phyloP scores from a whole-genome alignment of 768 basidiomycete species.

The Agaricus subrufescens region DNA sequence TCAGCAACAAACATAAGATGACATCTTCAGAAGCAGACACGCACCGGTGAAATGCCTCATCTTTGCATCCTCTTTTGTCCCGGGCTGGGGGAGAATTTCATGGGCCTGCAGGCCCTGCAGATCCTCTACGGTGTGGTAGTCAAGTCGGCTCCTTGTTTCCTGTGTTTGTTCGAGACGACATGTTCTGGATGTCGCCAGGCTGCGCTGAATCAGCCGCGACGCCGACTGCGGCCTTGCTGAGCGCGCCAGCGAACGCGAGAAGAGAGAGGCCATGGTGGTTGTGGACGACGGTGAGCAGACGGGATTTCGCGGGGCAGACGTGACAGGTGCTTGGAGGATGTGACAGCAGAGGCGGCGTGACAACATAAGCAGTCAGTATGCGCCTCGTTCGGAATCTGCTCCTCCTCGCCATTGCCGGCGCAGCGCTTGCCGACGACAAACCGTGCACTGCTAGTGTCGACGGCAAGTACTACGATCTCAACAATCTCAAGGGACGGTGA shows the following conservation, averaged over 20 bases:
- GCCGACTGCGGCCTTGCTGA: slow-evolving; percentile 27
- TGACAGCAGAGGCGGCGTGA: slow-evolving; percentile 7
- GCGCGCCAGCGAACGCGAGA: slow-evolving; percentile 61
- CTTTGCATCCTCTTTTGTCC: slow-evolving; percentile 65
- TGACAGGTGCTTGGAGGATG: neutral
- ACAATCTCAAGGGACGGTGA: slow-evolving; percentile 54
- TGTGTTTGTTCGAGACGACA: slow-evolving; percentile 23
- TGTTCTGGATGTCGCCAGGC: slow-evolving; percentile 31
- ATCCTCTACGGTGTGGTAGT: slow-evolving; percentile 79
- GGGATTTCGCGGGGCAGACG: slow-evolving; percentile 31
- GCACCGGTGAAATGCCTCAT: slow-evolving; percentile 93
- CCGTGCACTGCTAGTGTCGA: slow-evolving; percentile 57
- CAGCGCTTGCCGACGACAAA: slow-evolving; percentile 36
- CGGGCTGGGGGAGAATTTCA: slow-evolving; percentile 77
- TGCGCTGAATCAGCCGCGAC: slow-evolving; percentile 27
- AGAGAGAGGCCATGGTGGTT: slow-evolving; percentile 56
- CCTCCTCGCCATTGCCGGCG: slow-evolving; percentile 4
- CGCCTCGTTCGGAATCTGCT: slow-evolving; percentile 6
- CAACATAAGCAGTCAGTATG: slow-evolving; percentile 6
- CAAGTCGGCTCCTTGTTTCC: slow-evolving; percentile 40
- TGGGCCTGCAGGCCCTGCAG: slow-evolving; percentile 74
- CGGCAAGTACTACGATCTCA: slow-evolving; percentile 65
- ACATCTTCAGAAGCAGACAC: slow-evolving; percentile 15
- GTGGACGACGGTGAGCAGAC: slow-evolving; percentile 20
- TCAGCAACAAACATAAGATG: neutral